phyloP scores from a whole-genome alignment of 257 asterid species.

The Plectranthus barbatus region DNA sequence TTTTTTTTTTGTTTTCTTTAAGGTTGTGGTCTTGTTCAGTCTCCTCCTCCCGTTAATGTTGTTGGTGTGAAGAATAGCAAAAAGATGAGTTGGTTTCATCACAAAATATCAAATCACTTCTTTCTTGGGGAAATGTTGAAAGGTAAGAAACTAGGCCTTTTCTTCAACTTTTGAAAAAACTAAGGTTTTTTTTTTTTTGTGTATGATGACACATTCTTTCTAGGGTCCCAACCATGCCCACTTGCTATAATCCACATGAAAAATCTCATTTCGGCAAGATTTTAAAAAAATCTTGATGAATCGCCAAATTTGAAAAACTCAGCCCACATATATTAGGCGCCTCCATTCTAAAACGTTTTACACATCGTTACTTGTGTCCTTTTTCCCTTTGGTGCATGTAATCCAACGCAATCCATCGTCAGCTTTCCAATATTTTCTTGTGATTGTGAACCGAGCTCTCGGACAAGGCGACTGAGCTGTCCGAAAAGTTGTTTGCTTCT shows the following conservation, averaged over 20 bases:
- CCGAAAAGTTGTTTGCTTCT: background rate
- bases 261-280: slow-evolving; percentile 7
- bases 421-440: background rate
- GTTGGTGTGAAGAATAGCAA: slow-evolving; percentile 12
- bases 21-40: slow-evolving; percentile 24
- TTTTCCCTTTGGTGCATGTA: background rate
- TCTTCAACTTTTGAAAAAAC: background rate
- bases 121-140: background rate
- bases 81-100: background rate
- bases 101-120: background rate
- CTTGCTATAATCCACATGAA: slow-evolving; percentile 15
- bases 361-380: background rate
- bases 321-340: background rate
- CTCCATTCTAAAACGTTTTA: background rate
- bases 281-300: background rate
- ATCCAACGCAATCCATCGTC: slow-evolving; percentile 20
- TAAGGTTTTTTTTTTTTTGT: background rate
- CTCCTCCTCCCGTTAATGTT: slow-evolving; percentile 20
- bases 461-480: no score
- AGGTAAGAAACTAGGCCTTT: slow-evolving; percentile 4
- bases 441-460: no score
- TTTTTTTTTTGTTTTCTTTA: slow-evolving; percentile 1
- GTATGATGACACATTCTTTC: background rate
- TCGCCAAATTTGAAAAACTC: slow-evolving; percentile 16
- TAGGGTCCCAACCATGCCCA: slow-evolving; percentile 4